A percentile compares a stretch with the other conserved stretches of the same genome.
Conservation (phyloP, 257 asterid genomes). For the Dorcoceras hygrometricum region DNA sequence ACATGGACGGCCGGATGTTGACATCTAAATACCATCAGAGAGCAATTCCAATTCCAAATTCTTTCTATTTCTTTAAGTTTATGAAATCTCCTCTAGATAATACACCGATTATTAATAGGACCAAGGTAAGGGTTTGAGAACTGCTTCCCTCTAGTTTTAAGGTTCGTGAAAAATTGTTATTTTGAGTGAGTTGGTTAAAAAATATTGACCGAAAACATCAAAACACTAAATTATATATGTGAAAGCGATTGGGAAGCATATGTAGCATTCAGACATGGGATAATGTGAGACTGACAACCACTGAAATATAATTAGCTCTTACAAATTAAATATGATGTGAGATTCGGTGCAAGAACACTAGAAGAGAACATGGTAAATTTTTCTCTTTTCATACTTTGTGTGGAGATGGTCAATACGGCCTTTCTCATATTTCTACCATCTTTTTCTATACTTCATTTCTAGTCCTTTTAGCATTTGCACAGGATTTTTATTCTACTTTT, state of each 20-base stretch:
- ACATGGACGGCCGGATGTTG: background rate
- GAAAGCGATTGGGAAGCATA: background rate
- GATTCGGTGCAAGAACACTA: constrained; percentile 20
- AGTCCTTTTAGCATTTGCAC: constrained; percentile 11
- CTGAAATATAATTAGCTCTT: background rate
- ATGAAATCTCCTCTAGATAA: background rate
- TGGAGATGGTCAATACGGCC: constrained; percentile 15
- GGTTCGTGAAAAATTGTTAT: too few relatives aligned
- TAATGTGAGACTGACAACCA: background rate
- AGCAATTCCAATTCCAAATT: constrained; percentile 11
- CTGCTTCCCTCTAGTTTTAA: too few relatives aligned
- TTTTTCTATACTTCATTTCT: constrained; percentile 13
- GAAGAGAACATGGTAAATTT: constrained; percentile 1
- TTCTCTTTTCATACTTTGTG: constrained; percentile 13
- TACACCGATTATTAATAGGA: background rate
- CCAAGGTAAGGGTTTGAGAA: background rate
- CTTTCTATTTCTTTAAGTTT: background rate
- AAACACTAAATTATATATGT: too few relatives aligned
- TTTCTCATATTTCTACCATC: constrained; percentile 15
- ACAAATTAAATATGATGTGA: background rate
- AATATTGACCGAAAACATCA: too few relatives aligned
- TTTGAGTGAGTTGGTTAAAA: too few relatives aligned
- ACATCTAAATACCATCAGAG: constrained; percentile 22
- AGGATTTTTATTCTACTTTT: constrained; percentile 23
- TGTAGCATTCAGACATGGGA: background rate